phyloP scores from a whole-genome alignment of 1,284 basidiomycete genomes.

The Tausonia pullulans region DNA sequence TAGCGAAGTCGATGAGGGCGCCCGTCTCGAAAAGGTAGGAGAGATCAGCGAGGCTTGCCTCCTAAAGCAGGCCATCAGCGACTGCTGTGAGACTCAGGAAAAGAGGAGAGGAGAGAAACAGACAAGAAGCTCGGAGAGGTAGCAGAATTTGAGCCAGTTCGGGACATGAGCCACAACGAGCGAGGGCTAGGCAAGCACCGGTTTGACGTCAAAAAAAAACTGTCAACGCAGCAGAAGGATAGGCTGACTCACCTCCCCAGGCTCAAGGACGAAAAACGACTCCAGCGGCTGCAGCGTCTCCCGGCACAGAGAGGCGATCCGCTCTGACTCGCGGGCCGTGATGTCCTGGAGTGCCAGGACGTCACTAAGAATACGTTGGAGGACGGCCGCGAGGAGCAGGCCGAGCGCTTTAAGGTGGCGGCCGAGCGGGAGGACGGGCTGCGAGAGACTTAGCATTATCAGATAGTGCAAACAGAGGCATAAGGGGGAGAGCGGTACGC shows the following conservation, averaged over 20 bases:
- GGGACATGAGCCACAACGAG: slow-evolving; percentile 51
- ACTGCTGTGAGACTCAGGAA: not conserved
- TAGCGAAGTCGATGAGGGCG: slow-evolving; percentile 78
- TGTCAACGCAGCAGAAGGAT: not conserved
- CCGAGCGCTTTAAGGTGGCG: slow-evolving; percentile 61
- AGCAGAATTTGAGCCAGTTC: slow-evolving; percentile 90
- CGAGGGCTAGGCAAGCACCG: slow-evolving; percentile 17
- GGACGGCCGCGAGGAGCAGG: slow-evolving; percentile 56
- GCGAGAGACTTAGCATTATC: not conserved
- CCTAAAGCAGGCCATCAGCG: slow-evolving; percentile 38
- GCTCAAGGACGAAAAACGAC: slow-evolving; percentile 59
- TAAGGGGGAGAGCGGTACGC: slow-evolving; percentile 19
- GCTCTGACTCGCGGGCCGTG: slow-evolving; percentile 75
- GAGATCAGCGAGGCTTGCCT: slow-evolving; percentile 87
- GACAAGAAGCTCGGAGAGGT: slow-evolving; percentile 78
- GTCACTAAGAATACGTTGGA: slow-evolving; percentile 58
- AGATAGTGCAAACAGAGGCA: not conserved
- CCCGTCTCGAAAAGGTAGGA: slow-evolving; percentile 86
- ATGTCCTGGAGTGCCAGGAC: slow-evolving; percentile 78
- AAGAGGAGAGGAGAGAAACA: not conserved
- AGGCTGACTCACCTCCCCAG: slow-evolving; percentile 41
- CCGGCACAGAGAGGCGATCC: slow-evolving; percentile 62
- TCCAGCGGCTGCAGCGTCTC: slow-evolving; percentile 67
- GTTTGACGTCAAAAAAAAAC: not conserved
- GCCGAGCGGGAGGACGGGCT: slow-evolving; percentile 44